These are phyloP conservation scores for Candida schatavii DNA, from an alignment of 805 yeast genomes.

Conservation along the genomic window DNA sequence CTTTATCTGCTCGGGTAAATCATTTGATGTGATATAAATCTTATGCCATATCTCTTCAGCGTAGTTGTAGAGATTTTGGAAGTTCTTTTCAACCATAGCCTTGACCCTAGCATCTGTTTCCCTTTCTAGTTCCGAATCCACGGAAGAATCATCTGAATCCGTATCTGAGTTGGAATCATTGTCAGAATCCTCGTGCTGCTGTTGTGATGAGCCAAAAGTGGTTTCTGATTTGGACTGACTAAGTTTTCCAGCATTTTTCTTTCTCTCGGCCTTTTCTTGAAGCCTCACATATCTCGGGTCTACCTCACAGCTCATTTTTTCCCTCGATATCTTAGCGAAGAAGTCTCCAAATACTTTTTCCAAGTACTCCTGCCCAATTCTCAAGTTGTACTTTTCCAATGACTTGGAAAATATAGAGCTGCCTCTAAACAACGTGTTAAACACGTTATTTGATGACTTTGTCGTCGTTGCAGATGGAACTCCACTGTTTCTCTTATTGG, in stretches of 20 bases:
- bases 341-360: conserved; percentile 71
- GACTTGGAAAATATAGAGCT: conserved; percentile 80
- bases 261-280: conserved; percentile 16
- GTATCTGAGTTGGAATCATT: conserved; percentile 16
- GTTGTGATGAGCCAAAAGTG: conserved; percentile 15
- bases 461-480: conserved; percentile 7
- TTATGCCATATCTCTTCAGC: conserved; percentile 62
- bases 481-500: conserved; percentile 20
- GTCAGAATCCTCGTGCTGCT: conserved; percentile 15
- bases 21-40: conserved; percentile 66
- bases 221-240: not conserved
- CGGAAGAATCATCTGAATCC: conserved; percentile 21
- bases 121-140: conserved; percentile 30
- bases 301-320: conserved; percentile 65
- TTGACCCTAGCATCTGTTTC: conserved; percentile 30
- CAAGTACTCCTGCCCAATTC: conserved; percentile 78
- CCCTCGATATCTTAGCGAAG: conserved; percentile 50
- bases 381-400: conserved; percentile 68
- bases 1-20: conserved; percentile 68
- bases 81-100: conserved; percentile 45
- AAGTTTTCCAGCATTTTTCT: conserved; percentile 9
- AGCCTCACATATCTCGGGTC: conserved; percentile 64
- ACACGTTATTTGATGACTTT: conserved; percentile 30
- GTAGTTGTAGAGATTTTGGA: conserved; percentile 46
- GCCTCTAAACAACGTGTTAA: conserved; percentile 64